Conservation (phyloP, 768 basidiomycete species). For the Punctularia strigosozonata region DNA sequence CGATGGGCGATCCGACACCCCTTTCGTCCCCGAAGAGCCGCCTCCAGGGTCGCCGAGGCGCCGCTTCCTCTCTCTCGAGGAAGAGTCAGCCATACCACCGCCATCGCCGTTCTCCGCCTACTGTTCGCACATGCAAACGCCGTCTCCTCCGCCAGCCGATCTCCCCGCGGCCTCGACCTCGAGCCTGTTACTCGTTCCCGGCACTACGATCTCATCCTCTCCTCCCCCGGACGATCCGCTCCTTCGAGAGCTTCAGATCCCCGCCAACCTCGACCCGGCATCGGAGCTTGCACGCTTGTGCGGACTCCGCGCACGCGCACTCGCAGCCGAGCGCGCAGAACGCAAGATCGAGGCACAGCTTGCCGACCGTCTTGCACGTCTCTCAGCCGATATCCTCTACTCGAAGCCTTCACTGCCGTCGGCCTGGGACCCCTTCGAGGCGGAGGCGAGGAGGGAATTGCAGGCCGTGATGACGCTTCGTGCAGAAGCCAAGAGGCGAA, state of each 20-base stretch:
- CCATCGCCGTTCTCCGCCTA: too few species aligned
- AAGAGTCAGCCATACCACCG: too few species aligned
- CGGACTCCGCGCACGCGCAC: conserved; percentile 26
- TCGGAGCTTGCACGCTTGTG: conserved; percentile 20
- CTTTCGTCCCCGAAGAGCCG: too few species aligned
- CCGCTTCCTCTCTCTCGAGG: too few species aligned
- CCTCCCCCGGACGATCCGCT: conserved; percentile 14
- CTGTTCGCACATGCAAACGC: too few species aligned
- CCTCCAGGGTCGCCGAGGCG: too few species aligned
- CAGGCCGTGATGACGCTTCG: conserved; percentile 26
- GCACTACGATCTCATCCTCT: conserved; percentile 24
- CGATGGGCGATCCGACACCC: too few species aligned
- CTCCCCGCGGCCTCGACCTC: too few species aligned
- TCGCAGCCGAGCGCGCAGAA: conserved; percentile 21
- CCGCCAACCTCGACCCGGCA: not conserved
- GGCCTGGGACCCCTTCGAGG: conserved; percentile 9
- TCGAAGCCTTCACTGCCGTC: not conserved
- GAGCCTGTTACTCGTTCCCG: conserved; percentile 35
- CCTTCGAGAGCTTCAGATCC: not conserved
- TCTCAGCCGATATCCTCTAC: not conserved
- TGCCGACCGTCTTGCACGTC: conserved; percentile 9
- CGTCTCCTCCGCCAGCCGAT: too few species aligned
- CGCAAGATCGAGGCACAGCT: conserved; percentile 17
- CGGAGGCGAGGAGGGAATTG: conserved; percentile 15
- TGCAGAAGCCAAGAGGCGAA: conserved; percentile 29